A percentile compares a stretch with the other conserved stretches of the same genome.
These are phyloP conservation scores for Cochlearia excelsa DNA, from an alignment of 345 rosid species.

Conservation along the genomic window DNA sequence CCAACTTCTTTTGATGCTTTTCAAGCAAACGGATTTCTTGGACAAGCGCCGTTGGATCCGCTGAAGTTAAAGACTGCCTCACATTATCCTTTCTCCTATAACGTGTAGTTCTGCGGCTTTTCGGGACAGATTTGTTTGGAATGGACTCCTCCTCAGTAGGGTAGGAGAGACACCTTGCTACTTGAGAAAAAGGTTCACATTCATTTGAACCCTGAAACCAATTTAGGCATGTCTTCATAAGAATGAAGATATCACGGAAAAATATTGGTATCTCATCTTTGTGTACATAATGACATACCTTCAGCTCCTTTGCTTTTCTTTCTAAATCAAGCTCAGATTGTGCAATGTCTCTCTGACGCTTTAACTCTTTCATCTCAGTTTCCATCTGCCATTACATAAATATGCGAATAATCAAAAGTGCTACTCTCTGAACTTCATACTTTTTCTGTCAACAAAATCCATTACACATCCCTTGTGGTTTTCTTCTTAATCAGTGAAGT, in stretches of 20 bases:
- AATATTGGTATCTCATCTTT: constrained; percentile 6
- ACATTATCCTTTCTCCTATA: constrained; percentile 45
- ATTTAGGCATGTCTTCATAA: constrained; percentile 8
- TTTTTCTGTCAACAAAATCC: background rate
- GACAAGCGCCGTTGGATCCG: constrained; percentile 71
- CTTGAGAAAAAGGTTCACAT: constrained; percentile 59
- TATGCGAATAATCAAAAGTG: constrained; percentile 1
- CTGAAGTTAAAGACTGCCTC: constrained; percentile 66
- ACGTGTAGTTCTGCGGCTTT: constrained; percentile 41
- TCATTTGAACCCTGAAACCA: constrained; percentile 49
- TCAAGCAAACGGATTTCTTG: constrained; percentile 84
- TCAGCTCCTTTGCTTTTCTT: constrained; percentile 64
- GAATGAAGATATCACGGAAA: constrained; percentile 1
- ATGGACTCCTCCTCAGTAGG: constrained; percentile 41
- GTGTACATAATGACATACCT: constrained; percentile 43
- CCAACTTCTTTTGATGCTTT: constrained; percentile 76
- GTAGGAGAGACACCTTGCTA: constrained; percentile 74
- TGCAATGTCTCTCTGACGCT: constrained; percentile 91
- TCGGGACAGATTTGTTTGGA: constrained; percentile 40
- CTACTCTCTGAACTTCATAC: background rate
- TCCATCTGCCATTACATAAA: constrained; percentile 59
- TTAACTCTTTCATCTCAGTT: constrained; percentile 82
- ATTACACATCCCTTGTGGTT: constrained; percentile 10
- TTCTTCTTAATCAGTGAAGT: background rate
- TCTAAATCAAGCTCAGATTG: constrained; percentile 72